These are phyloP conservation scores for Microcos paniculata DNA, from an alignment of 345 rosid species.

Conservation along the genomic window DNA sequence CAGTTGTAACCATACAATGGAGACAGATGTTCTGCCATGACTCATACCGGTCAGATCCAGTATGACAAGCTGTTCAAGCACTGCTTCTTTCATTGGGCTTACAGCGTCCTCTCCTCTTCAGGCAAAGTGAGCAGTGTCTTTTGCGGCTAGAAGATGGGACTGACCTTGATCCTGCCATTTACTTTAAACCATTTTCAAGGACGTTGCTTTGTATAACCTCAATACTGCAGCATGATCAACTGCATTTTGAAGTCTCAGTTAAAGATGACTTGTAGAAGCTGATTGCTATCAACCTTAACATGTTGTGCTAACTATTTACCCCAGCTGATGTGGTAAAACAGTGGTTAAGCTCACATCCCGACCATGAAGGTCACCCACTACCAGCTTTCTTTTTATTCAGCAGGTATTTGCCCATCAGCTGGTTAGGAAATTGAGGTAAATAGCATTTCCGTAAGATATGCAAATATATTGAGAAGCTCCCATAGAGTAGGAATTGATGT, in stretches of 20 bases:
- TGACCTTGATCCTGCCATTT: not conserved
- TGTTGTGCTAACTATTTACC: not conserved
- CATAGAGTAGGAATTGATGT: not conserved
- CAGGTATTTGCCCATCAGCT: not conserved
- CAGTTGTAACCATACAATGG: no score
- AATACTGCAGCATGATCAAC: not conserved
- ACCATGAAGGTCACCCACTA: not conserved
- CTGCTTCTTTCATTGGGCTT: no score
- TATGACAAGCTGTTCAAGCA: no score
- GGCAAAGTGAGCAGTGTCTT: not conserved
- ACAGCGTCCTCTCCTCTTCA: not conserved
- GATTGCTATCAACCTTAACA: not conserved
- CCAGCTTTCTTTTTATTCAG: not conserved
- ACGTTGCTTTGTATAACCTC: not conserved
- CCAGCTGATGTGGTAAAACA: not conserved
- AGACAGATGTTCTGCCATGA: no score
- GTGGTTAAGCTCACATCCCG: not conserved
- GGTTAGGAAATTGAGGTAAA: not conserved
- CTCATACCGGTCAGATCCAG: no score
- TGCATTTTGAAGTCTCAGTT: not conserved
- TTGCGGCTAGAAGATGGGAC: not conserved
- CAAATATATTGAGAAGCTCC: not conserved
- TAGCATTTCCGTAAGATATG: not conserved
- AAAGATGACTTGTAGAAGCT: not conserved
- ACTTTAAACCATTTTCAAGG: not conserved